These are phyloP conservation scores for Diaporthe ilicicola DNA, from an alignment of 2,329 filamentous ascomycete genomes.

Conservation along the genomic window DNA sequence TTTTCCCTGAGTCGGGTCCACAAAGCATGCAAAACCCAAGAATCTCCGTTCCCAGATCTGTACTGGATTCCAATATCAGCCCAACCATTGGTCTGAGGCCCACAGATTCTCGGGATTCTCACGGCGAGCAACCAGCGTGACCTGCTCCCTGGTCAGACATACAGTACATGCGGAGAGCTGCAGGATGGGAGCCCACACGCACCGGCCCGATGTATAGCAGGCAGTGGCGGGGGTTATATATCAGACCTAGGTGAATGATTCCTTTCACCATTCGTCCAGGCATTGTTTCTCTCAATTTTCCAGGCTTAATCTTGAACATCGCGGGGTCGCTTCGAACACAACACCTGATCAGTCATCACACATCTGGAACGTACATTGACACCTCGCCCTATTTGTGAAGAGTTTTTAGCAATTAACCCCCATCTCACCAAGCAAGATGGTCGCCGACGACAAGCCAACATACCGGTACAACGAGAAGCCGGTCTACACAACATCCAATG, in stretches of 20 bases:
- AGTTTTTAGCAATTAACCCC: slow-evolving; percentile 28
- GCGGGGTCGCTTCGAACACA: not conserved
- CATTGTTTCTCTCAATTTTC: not conserved
- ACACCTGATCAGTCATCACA: not conserved
- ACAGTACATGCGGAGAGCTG: slow-evolving; percentile 33
- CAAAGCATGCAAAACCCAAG: not conserved
- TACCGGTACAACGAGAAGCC: slow-evolving; percentile 66
- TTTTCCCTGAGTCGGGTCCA: not conserved
- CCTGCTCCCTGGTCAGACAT: slow-evolving; percentile 4
- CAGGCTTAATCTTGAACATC: not conserved
- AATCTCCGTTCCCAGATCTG: slow-evolving; percentile 6
- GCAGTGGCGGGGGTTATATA: slow-evolving; percentile 6
- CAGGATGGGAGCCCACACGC: slow-evolving; percentile 13
- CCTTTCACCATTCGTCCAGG: not conserved
- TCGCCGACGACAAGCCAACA: slow-evolving; percentile 52
- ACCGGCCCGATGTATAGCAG: slow-evolving; percentile 15
- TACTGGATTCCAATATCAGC: slow-evolving; percentile 16
- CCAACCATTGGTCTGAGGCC: slow-evolving; percentile 8
- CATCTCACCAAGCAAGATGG: slow-evolving; percentile 45
- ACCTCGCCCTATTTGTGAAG: slow-evolving; percentile 4
- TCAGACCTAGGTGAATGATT: not conserved
- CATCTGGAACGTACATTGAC: not conserved
- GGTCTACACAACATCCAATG: slow-evolving; percentile 68
- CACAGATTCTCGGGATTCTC: slow-evolving; percentile 22
- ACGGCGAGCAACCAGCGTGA: slow-evolving; percentile 8